phyloP scores from a whole-genome alignment of 192 early-diverging fungal species.

The Glomus cerebriforme region DNA sequence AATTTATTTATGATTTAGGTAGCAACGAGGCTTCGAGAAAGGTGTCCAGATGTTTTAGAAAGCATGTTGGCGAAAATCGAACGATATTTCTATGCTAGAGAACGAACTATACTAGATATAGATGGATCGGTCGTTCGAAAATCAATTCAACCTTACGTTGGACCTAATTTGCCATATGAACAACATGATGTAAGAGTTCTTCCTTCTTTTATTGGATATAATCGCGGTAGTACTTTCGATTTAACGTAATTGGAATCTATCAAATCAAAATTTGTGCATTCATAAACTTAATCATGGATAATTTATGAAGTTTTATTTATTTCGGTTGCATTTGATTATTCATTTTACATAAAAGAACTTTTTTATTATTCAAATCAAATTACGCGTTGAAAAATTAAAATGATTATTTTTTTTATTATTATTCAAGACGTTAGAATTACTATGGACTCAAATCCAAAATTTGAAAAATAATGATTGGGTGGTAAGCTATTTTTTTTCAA shows the following conservation, averaged over 20 bases:
- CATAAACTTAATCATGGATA: too few species aligned
- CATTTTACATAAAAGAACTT: too few species aligned
- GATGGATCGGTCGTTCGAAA: conserved; percentile 40
- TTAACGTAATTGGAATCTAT: too few species aligned
- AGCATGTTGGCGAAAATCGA: conserved; percentile 49
- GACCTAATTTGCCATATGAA: conserved; percentile 41
- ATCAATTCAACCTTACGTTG: conserved; percentile 40
- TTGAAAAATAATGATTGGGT: conserved; percentile 48
- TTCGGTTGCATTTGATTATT: too few species aligned
- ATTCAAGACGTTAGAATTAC: background rate
- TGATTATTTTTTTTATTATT: background rate
- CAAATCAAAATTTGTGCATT: too few species aligned
- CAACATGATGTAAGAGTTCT: conserved; percentile 17
- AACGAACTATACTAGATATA: conserved; percentile 35
- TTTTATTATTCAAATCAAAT: too few species aligned
- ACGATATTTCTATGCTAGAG: conserved; percentile 52
- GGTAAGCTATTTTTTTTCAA: conserved; percentile 29
- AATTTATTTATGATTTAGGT: conserved; percentile 35
- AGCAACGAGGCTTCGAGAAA: conserved; percentile 51
- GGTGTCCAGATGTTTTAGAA: conserved; percentile 51
- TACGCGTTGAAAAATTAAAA: too few species aligned
- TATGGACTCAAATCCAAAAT: conserved; percentile 51
- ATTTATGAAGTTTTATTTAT: too few species aligned
- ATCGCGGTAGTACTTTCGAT: too few species aligned
- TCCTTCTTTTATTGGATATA: background rate